Evolutionary conservation across 176 grass and related monocot genomes (phyloP).

Genomic region (Oropetium thomaeum): DNA sequence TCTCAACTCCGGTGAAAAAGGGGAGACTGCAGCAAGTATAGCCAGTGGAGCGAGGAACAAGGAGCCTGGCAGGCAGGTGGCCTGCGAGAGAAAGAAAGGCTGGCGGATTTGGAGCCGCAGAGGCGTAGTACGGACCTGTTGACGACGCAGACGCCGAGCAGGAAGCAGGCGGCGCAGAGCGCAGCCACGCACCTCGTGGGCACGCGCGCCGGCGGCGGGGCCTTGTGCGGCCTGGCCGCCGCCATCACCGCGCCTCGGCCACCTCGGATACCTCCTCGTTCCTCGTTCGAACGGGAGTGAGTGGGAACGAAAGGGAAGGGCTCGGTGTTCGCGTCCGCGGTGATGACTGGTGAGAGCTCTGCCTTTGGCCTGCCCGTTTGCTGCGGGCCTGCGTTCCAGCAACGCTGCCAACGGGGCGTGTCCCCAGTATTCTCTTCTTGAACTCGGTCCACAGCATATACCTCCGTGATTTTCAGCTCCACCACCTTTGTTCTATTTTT

Average conservation of each 20-base stretch:
- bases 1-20: neutral
- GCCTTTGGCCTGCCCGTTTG: constrained; percentile 11
- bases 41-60: neutral
- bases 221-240: constrained; percentile 49
- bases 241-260: constrained; percentile 13
- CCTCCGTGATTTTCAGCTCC: neutral
- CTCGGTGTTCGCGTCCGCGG: neutral
- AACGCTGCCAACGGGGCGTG: neutral
- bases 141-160: constrained; percentile 51
- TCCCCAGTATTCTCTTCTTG: neutral
- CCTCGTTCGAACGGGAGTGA: constrained; percentile 32
- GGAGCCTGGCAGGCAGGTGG: neutral
- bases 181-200: constrained; percentile 38
- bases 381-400: neutral
- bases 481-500: neutral
- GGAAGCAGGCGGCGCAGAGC: constrained; percentile 61
- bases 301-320: constrained; percentile 32
- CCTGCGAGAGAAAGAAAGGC: neutral
- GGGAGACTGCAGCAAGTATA: neutral
- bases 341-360: neutral
- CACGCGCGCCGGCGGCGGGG: constrained; percentile 41
- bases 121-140: constrained; percentile 42
- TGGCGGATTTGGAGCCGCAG: constrained; percentile 7
- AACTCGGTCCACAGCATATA: constrained; percentile 24
- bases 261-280: constrained; percentile 2